phyloP scores from a whole-genome alignment of 257 asterid species.

The Dorcoceras hygrometricum region DNA sequence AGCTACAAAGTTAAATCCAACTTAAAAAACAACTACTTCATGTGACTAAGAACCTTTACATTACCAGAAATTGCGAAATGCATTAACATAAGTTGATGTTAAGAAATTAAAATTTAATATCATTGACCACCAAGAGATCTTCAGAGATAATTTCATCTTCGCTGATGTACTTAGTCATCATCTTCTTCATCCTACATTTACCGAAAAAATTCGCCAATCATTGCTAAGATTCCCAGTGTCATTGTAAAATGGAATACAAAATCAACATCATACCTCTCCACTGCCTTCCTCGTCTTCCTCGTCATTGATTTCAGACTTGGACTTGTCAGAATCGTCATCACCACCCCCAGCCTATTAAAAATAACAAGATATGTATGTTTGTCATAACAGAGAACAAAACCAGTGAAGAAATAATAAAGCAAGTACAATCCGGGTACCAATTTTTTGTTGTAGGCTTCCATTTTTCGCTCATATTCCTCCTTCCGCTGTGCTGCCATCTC shows the following conservation, averaged over 20 bases:
- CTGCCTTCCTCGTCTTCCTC: slow-evolving; percentile 56
- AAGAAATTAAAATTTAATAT: slow-evolving; percentile 20
- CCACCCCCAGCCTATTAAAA: slow-evolving; percentile 40
- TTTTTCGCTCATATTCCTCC: slow-evolving; percentile 47
- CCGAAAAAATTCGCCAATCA: neutral
- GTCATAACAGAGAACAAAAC: neutral
- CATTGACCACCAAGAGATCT: slow-evolving; percentile 10
- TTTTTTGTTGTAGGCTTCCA: slow-evolving; percentile 67
- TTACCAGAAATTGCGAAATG: slow-evolving; percentile 13
- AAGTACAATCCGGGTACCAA: slow-evolving; percentile 29
- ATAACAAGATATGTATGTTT: neutral
- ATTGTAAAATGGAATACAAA: neutral
- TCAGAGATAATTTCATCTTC: slow-evolving; percentile 2
- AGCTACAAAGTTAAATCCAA: slow-evolving; percentile 29
- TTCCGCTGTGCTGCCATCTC: slow-evolving; percentile 53
- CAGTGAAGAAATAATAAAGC: neutral
- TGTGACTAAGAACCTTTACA: slow-evolving; percentile 25
- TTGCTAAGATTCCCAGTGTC: neutral
- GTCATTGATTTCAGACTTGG: slow-evolving; percentile 63
- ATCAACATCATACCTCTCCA: slow-evolving; percentile 44
- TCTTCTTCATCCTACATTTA: slow-evolving; percentile 48
- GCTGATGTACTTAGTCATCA: slow-evolving; percentile 32
- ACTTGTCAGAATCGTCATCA: slow-evolving; percentile 66
- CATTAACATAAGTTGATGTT: slow-evolving; percentile 25
- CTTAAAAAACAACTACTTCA: slow-evolving; percentile 26